Base-by-base conservation (phyloP, 768 basidiomycete genomes). In the Collybia sp. region DNA sequence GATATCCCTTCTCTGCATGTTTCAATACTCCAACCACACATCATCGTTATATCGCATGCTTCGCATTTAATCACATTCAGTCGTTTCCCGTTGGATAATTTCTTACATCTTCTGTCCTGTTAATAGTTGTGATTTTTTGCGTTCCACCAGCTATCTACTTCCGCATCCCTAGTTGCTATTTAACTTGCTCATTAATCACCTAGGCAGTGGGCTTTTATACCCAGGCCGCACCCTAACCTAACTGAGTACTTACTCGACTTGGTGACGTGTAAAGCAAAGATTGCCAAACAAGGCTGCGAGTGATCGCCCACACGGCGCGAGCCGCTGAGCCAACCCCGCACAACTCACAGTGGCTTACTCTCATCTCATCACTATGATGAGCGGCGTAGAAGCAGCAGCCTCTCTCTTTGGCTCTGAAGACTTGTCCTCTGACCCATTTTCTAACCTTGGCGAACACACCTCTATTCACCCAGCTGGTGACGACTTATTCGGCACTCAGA, bases 401-500 rank as follows among this genome's bases (percentile, higher is more conserved):
- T 82, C 85, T 47, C 83, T 92, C 39, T 92, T 92, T 71, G 85
- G 81, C 50, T 66, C 77, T 43, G 77, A 78, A 30, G 84, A 88
- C 58, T 58, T 78, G 42, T 68, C 67, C 13, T 69, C 75, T 30
- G 84, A 87, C 66, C 77, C 78, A 43, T 86, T 86, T 67, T 76
- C 83, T 50, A 66, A 73, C 45, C 71, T 83, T 50, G 82, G 79
- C 39, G 63, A 68, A 44, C 44, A 48, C 12, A 38, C 42, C 30
- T 30, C 41, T 9, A 38, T 48, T 15, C 49, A 46, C 43, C 56
- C 62, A 58, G 61, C 67, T 49, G 40, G 47, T 43, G 52, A 51
- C 36, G 57, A 58, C 42, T 58, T 53, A 3, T 54, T 54, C 40
- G 25, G 25, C 8, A 25, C 25, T 25, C 25, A 25, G 25, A 25